Evolutionary conservation across 2,329 filamentous ascomycete species (phyloP).

Genomic region (Claviceps sp.): DNA sequence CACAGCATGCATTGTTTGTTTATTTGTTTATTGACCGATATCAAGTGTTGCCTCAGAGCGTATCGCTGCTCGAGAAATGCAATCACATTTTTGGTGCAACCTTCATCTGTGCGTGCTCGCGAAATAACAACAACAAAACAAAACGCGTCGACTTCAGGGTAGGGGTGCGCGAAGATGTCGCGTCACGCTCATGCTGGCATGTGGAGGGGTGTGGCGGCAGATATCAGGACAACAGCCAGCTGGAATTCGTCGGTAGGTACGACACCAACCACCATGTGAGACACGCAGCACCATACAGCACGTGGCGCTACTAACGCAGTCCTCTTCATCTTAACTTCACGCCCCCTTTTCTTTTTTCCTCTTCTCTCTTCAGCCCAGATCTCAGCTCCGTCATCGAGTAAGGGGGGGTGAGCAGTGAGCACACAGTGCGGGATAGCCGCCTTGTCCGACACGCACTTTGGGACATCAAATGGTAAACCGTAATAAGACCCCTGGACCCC

Average conservation of each 20-base stretch:
- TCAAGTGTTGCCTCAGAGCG: no score
- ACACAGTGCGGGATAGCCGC: background rate
- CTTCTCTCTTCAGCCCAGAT: background rate
- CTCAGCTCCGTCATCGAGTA: background rate
- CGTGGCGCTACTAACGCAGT: background rate
- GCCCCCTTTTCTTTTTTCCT: background rate
- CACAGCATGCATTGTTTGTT: no score
- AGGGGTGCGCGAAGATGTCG: no score
- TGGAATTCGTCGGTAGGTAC: background rate
- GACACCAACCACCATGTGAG: background rate
- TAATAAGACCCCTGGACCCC: constrained; percentile 1
- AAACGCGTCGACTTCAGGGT: no score
- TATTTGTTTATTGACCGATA: no score
- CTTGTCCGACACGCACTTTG: background rate
- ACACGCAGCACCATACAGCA: background rate
- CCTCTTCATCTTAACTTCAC: background rate
- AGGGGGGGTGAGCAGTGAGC: no score
- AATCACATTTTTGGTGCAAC: no score
- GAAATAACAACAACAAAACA: no score
- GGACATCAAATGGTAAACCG: background rate
- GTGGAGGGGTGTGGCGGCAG: no score
- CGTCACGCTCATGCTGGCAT: no score
- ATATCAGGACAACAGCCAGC: background rate
- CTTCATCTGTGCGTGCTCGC: no score
- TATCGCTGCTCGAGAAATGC: no score